phyloP scores from a whole-genome alignment of 2,329 filamentous ascomycete species.

The Fusarium foetens region DNA sequence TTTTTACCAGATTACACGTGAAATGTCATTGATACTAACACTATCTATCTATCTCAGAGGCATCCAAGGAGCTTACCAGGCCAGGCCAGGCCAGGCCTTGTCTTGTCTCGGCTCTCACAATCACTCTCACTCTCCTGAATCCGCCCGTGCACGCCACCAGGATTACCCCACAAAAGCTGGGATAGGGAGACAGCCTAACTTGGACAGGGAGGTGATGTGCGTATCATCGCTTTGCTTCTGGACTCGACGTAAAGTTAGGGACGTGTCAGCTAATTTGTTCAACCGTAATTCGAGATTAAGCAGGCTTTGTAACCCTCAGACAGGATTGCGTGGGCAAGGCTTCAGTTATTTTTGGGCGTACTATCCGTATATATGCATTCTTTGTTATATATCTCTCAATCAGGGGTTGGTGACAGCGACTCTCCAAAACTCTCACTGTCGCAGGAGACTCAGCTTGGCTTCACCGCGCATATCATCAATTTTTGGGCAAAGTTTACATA shows the following conservation, averaged over 20 bases:
- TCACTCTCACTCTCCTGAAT: conserved; percentile 32
- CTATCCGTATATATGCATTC: too few species aligned
- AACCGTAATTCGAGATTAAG: not conserved
- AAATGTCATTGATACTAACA: conserved; percentile 1
- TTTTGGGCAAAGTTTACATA: conserved; percentile 43
- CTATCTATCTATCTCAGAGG: conserved; percentile 12
- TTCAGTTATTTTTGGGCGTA: too few species aligned
- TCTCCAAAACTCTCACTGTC: conserved; percentile 18
- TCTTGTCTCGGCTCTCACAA: not conserved
- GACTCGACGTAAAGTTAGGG: not conserved
- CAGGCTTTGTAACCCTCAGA: too few species aligned
- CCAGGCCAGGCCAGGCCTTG: not conserved
- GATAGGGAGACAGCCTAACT: conserved; percentile 38
- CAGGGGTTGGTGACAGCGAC: not conserved
- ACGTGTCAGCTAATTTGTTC: conserved; percentile 4
- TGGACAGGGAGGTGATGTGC: conserved; percentile 31
- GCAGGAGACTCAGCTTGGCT: not conserved
- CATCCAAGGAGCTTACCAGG: conserved; percentile 31
- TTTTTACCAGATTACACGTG: not conserved
- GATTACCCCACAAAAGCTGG: conserved; percentile 42
- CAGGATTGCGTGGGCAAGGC: too few species aligned
- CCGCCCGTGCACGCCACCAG: conserved; percentile 29
- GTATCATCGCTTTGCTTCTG: conserved; percentile 2
- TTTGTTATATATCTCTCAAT: not conserved
- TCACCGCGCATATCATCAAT: conserved; percentile 24